Evolutionary conservation across 495 filamentous ascomycete species (phyloP), one percentile per base, ranked within the genome.

Genomic region (Filosporella fistucella): DNA sequence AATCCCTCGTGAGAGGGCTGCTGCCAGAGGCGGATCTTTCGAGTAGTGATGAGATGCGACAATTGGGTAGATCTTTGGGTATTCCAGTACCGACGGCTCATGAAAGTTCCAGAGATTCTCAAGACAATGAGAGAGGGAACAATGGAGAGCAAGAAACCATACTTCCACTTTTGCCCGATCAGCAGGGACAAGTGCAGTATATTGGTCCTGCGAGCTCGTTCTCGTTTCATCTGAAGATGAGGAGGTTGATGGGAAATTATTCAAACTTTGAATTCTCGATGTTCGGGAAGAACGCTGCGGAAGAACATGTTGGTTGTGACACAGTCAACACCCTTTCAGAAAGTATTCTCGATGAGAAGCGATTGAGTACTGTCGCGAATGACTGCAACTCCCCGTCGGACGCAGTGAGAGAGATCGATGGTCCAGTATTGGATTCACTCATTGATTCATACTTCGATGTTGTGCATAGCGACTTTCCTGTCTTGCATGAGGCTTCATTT

Each of bases 201-300:
- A 66, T 68, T 43, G 65, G 63, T 4, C 65, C 63, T 18, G 51
- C 65, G 10, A 64, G 63, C 57, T 63, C 59, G 42, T 62, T 64
- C 45, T 56, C 56, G 10, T 66, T 66, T 55, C 52, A 64, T 36
- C 36, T 60, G 36, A 56, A 62, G 45, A 52, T 64, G 28, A 49
- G 59, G 8, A 43, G 49, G 13, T 55, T 66, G 18, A 54, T 61
- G n/a, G 60, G 57, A 20, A 52, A 49, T 26, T 50, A 53, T 17
- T 47, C 61, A 24, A 41, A 30, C 30, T 44, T 38, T 24, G 46
- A 55, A 23, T 55, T 50, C 35, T 28, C 38, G 21, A 37, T 61
- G 33, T 63, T 61, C 46, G 60, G 58, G 8, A 40, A 47, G 17
- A 61, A 63, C 41, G 55, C 60, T 4, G 53, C 52, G 2, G 40